Evolutionary conservation across 2,329 filamentous ascomycete genomes (phyloP).

Genomic region (Aureobasidium namibiae): DNA sequence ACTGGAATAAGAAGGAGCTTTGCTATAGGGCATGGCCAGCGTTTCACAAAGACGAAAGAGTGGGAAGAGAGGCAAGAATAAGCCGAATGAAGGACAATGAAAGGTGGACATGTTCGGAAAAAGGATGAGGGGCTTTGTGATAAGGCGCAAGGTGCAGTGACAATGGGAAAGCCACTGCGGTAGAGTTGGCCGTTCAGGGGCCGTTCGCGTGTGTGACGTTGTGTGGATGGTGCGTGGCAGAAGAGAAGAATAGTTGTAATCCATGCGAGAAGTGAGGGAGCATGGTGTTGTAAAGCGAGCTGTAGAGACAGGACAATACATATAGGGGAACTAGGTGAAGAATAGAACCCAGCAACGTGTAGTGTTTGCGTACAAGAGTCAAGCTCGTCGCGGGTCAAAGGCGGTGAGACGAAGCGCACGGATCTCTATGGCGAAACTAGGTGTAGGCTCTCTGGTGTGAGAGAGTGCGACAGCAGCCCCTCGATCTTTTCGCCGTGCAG

Average conservation of each 20-base stretch:
- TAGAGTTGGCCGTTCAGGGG: constrained; percentile 1
- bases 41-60: not conserved
- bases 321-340: not conserved
- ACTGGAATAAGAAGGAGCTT: not conserved
- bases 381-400: not conserved
- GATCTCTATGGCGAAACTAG: not conserved
- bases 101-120: not conserved
- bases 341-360: no score
- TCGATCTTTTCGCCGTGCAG: not conserved
- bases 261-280: not conserved
- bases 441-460: not conserved
- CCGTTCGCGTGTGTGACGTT: constrained; percentile 10
- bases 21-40: not conserved
- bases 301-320: not conserved
- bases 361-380: not conserved
- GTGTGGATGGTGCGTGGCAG: not conserved
- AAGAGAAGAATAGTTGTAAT: not conserved
- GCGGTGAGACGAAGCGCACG: not conserved
- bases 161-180: not conserved
- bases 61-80: not conserved
- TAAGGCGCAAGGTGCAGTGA: not conserved
- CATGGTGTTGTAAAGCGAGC: not conserved
- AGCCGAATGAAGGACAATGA: not conserved
- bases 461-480: constrained; percentile 4
- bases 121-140: not conserved